Evolutionary conservation across 345 rosid species (phyloP).

Genomic region (Viola odorata): DNA sequence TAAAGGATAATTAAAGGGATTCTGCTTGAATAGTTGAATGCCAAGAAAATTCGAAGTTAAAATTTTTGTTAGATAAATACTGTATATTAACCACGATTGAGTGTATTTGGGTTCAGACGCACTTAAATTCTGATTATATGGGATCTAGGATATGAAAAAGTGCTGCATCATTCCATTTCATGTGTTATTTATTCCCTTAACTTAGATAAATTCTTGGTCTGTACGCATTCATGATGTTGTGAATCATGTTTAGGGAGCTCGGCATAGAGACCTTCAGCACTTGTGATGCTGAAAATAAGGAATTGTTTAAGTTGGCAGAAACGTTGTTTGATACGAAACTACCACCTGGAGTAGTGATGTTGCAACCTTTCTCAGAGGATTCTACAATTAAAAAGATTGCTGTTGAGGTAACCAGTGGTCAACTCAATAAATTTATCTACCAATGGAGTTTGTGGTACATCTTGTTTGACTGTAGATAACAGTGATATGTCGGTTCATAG

Average conservation of each 20-base stretch:
- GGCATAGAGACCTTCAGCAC: slow-evolving; percentile 63
- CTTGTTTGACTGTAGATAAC: neutral
- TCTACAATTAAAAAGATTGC: slow-evolving; percentile 71
- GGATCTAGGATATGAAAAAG: slow-evolving; percentile 1
- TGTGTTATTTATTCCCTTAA: slow-evolving; percentile 5
- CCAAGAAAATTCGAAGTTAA: neutral
- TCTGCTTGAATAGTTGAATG: neutral
- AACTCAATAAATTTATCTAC: neutral
- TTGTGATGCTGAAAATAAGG: slow-evolving; percentile 61
- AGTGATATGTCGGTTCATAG: no score
- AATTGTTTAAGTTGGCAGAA: slow-evolving; percentile 67
- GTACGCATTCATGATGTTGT: neutral
- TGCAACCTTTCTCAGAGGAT: slow-evolving; percentile 85
- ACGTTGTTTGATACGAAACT: slow-evolving; percentile 82
- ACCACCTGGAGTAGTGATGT: slow-evolving; percentile 70
- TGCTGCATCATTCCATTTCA: neutral
- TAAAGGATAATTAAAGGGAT: slow-evolving; percentile 1
- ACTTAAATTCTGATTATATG: neutral
- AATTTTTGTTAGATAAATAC: no score
- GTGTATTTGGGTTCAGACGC: no score
- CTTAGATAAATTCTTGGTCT: neutral
- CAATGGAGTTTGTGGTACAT: neutral
- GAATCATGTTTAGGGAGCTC: slow-evolving; percentile 51
- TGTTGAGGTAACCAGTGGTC: slow-evolving; percentile 45
- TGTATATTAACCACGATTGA: no score